Evolutionary conservation across 129 eudicot species (phyloP).

Genomic region (Lactuca sativa): DNA sequence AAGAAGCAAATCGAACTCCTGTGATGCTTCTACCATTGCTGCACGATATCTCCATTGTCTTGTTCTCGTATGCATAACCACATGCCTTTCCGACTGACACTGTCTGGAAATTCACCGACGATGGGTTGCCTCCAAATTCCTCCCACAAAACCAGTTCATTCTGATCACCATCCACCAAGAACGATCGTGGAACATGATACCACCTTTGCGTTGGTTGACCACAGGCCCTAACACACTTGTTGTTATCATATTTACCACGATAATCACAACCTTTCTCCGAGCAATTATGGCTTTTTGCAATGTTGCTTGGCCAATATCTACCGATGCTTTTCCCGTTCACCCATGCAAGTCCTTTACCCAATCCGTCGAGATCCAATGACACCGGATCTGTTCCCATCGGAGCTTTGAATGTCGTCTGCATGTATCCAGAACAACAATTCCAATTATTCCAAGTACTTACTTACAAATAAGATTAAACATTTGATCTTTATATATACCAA

Average conservation of each 20-base stretch:
- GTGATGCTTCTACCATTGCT: conserved; percentile 37
- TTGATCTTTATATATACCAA: neutral
- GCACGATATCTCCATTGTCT: conserved; percentile 42
- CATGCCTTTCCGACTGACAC: conserved; percentile 37
- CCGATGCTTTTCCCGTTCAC: conserved; percentile 60
- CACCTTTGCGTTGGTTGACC: conserved; percentile 65
- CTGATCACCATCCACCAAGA: conserved; percentile 26
- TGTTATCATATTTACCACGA: conserved; percentile 43
- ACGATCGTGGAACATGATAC: conserved; percentile 74
- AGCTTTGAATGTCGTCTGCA: conserved; percentile 63
- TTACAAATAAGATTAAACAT: neutral
- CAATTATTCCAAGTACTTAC: neutral
- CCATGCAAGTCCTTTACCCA: conserved; percentile 76
- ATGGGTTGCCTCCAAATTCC: conserved; percentile 71
- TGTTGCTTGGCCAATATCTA: conserved; percentile 66
- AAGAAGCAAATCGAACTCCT: conserved; percentile 43
- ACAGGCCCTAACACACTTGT: conserved; percentile 45
- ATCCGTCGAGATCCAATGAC: conserved; percentile 47
- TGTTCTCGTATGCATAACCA: conserved; percentile 48
- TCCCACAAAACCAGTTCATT: conserved; percentile 64
- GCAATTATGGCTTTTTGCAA: conserved; percentile 46
- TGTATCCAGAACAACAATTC: neutral
- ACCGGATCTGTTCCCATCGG: conserved; percentile 63
- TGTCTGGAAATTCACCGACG: conserved; percentile 43
- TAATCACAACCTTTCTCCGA: conserved; percentile 50